A percentile compares a stretch with the other conserved stretches of the same genome.
These are phyloP conservation scores for Byssoonygena ceratinophila DNA, from an alignment of 2,329 filamentous ascomycete genomes.

Conservation along the genomic window DNA sequence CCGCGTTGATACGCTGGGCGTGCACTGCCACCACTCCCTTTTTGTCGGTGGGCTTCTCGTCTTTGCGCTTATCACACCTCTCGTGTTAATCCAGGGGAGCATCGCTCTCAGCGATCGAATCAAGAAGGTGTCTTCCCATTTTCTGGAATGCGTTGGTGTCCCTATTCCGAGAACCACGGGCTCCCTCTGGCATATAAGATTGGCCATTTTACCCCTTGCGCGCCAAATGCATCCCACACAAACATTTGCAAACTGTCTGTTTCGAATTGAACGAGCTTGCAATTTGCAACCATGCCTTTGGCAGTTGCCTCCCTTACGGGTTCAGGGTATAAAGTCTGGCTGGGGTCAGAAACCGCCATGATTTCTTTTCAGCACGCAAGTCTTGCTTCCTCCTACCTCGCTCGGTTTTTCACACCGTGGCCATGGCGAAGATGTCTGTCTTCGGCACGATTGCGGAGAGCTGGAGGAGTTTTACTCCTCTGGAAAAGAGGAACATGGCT, in stretches of 20 bases:
- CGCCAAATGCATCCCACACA: background rate
- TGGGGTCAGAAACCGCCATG: background rate
- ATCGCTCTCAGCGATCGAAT: background rate
- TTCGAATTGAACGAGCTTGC: background rate
- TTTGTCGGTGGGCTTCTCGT: too few relatives aligned
- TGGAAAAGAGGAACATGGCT: slow-evolving; percentile 2
- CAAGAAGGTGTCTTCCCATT: background rate
- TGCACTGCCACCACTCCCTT: too few relatives aligned
- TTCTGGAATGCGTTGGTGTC: background rate
- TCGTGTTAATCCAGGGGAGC: background rate
- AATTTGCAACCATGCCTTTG: background rate
- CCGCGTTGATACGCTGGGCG: background rate
- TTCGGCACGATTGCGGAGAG: slow-evolving; percentile 1
- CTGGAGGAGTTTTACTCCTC: slow-evolving; percentile 1
- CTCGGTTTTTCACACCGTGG: background rate
- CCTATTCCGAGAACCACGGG: background rate
- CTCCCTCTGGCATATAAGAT: background rate
- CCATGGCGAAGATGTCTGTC: background rate
- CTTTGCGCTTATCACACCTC: background rate
- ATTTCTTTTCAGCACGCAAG: background rate
- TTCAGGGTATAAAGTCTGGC: background rate
- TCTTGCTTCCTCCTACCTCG: background rate
- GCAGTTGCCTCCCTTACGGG: background rate
- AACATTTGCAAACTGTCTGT: background rate
- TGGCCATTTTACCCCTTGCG: background rate